Evolutionary conservation across 257 asterid species (phyloP).

Genomic region (Leonotis leonurus): DNA sequence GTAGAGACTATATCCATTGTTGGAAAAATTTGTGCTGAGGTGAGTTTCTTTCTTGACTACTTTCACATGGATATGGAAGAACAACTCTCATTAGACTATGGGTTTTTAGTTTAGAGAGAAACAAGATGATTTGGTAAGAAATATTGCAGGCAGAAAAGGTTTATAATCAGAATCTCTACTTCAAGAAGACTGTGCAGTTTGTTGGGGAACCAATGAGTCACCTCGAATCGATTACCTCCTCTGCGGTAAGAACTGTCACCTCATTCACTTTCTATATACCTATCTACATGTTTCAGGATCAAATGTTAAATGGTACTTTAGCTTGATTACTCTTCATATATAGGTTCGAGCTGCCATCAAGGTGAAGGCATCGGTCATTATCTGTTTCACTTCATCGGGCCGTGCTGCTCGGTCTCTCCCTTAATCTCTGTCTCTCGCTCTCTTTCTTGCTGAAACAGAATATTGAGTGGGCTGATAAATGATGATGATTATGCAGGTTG

Average conservation of each 20-base stretch:
- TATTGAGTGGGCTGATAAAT: not conserved
- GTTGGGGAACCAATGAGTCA: conserved; percentile 86
- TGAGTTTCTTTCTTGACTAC: conserved; percentile 9
- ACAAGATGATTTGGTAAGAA: too few relatives aligned
- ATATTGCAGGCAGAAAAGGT: conserved; percentile 94
- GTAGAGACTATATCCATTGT: conserved; percentile 57
- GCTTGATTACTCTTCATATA: too few relatives aligned
- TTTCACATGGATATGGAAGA: not conserved
- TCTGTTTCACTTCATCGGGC: conserved; percentile 92
- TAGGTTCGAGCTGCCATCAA: conserved; percentile 92
- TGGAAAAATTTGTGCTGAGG: conserved; percentile 68
- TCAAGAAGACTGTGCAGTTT: conserved; percentile 62
- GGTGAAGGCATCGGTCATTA: conserved; percentile 83
- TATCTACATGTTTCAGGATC: not conserved
- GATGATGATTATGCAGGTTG: conserved; percentile 37
- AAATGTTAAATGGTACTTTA: not conserved
- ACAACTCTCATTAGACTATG: not conserved
- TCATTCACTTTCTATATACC: not conserved
- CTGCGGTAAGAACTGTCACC: conserved; percentile 45
- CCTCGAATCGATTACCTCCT: conserved; percentile 81
- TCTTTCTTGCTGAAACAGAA: not conserved
- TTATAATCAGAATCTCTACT: conserved; percentile 71
- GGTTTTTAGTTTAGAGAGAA: not conserved
- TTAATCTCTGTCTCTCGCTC: not conserved
- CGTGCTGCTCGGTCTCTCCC: conserved; percentile 63